Conservation (phyloP, 352 stramenopile genomes). For the Phytopythium oedochilum region DNA sequence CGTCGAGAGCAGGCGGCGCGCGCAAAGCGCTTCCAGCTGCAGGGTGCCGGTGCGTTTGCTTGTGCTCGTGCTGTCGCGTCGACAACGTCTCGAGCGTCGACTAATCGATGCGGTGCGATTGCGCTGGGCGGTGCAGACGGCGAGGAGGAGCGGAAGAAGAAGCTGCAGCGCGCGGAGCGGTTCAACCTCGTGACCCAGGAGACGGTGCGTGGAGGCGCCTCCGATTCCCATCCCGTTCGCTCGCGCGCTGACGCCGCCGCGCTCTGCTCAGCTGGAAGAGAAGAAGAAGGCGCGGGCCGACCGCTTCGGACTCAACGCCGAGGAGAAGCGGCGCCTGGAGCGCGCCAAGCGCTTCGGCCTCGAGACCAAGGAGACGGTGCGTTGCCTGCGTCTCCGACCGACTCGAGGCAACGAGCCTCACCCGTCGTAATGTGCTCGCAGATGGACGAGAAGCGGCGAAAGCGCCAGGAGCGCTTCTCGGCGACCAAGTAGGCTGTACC, state of each 20-base stretch:
- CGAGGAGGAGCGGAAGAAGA: slow-evolving; percentile 57
- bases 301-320: slow-evolving; percentile 78
- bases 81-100: background rate
- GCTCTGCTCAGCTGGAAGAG: slow-evolving; percentile 52
- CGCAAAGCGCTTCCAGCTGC: slow-evolving; percentile 76
- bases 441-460: slow-evolving; percentile 73
- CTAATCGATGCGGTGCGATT: background rate
- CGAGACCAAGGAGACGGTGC: slow-evolving; percentile 75
- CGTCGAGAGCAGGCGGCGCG: slow-evolving; percentile 42
- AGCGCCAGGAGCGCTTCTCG: slow-evolving; percentile 66
- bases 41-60: slow-evolving; percentile 21
- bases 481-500: slow-evolving; percentile 11
- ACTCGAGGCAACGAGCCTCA: background rate
- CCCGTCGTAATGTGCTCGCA: slow-evolving; percentile 11
- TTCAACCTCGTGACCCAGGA: slow-evolving; percentile 79
- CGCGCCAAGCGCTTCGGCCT: slow-evolving; percentile 82
- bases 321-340: slow-evolving; percentile 76
- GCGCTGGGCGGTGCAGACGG: slow-evolving; percentile 8
- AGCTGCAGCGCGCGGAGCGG: slow-evolving; percentile 68
- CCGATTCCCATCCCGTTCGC: too few species aligned
- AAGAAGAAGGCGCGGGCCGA: slow-evolving; percentile 79
- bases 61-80: background rate
- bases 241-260: slow-evolving; percentile 7
- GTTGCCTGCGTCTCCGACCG: slow-evolving; percentile 9
- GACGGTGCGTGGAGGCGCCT: slow-evolving; percentile 43